These are phyloP conservation scores for Cercophora newfieldiana DNA, from an alignment of 495 filamentous ascomycete genomes.

Conservation along the genomic window DNA sequence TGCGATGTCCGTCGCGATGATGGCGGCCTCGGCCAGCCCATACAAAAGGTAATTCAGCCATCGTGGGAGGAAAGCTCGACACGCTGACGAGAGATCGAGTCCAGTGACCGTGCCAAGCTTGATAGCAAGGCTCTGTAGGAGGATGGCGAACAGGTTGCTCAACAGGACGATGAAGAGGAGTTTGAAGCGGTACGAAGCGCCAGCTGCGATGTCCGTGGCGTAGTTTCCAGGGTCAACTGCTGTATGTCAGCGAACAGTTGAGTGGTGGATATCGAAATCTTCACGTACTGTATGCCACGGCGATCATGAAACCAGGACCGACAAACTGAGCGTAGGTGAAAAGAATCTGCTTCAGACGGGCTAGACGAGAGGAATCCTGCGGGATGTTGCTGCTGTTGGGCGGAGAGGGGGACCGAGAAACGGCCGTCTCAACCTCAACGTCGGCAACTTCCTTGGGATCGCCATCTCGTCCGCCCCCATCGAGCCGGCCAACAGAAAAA, in stretches of 20 bases:
- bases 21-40: constrained; percentile 30
- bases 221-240: constrained; percentile 39
- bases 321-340: constrained; percentile 73
- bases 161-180: constrained; percentile 37
- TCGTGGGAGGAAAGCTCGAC: constrained; percentile 31
- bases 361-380: constrained; percentile 12
- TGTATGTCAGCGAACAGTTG: neutral
- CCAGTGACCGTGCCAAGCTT: constrained; percentile 37
- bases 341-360: constrained; percentile 41
- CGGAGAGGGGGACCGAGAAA: neutral
- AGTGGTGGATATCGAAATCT: constrained; percentile 21
- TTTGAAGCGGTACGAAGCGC: constrained; percentile 31
- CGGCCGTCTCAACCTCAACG: neutral
- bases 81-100: constrained; percentile 31
- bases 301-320: constrained; percentile 83
- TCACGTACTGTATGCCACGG: constrained; percentile 61
- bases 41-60: constrained; percentile 35
- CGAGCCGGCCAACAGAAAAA: constrained; percentile 8
- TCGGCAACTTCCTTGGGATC: neutral
- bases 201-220: constrained; percentile 35
- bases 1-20: constrained; percentile 59
- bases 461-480: neutral
- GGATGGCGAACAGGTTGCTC: constrained; percentile 35
- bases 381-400: neutral
- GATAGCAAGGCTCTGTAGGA: constrained; percentile 32